phyloP scores from a whole-genome alignment of 345 rosid genomes.

The Eucalyptus regnans region DNA sequence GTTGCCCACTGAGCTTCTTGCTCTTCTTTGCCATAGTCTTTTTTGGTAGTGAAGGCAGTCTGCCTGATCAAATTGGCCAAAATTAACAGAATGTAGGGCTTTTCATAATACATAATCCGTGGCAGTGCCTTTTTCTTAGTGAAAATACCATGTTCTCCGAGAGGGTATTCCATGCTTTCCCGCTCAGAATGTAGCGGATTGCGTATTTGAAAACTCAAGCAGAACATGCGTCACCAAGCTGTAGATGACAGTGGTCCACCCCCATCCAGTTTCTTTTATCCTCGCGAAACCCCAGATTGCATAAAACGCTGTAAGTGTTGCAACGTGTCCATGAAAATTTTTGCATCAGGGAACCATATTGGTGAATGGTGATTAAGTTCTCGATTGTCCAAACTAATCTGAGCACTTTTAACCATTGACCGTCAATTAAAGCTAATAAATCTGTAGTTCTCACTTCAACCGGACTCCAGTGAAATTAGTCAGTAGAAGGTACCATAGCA shows the following conservation, averaged over 20 bases:
- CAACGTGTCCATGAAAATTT: conserved; percentile 19
- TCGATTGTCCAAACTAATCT: background rate
- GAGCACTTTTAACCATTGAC: background rate
- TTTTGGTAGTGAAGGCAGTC: too few species aligned
- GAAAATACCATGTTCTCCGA: conserved; percentile 64
- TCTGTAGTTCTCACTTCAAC: background rate
- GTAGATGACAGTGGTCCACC: conserved; percentile 87
- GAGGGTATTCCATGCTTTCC: conserved; percentile 72
- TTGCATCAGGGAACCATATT: background rate
- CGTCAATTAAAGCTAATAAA: background rate
- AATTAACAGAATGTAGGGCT: background rate
- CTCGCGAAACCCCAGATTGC: conserved; percentile 66
- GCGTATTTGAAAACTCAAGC: conserved; percentile 35
- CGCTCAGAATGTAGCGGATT: conserved; percentile 57
- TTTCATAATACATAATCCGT: background rate
- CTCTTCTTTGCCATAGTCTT: too few species aligned
- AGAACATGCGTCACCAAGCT: conserved; percentile 51
- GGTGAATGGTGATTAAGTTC: background rate
- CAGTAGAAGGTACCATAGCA: too few species aligned
- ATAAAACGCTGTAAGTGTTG: conserved; percentile 61
- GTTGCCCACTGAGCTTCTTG: conserved; percentile 17
- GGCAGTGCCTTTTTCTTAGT: background rate
- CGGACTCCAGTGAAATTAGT: too few species aligned
- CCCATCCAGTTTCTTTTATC: conserved; percentile 72
- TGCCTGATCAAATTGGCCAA: background rate